A percentile compares a stretch with the other conserved stretches of the same genome.
phyloP scores from a whole-genome alignment of 2,329 filamentous ascomycete species.

The Calonectria pauciramosa region DNA sequence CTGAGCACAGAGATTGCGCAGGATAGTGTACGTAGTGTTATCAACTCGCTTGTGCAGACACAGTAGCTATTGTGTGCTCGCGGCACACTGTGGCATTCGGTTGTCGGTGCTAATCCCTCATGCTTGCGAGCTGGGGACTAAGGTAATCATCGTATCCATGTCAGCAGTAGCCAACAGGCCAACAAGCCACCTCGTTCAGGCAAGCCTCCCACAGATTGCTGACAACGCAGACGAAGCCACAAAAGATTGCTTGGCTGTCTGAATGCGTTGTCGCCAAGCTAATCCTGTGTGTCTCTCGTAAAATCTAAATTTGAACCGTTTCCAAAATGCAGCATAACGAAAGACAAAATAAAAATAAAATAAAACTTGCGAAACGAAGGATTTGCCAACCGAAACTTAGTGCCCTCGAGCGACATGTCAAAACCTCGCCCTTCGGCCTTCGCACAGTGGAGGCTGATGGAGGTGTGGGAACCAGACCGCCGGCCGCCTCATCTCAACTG shows the following conservation, averaged over 20 bases:
- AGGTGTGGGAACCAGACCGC: constrained; percentile 25
- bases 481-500: constrained; percentile 15
- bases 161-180: background rate
- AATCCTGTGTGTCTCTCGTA: background rate
- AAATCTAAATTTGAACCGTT: background rate
- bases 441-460: constrained; percentile 29
- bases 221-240: background rate
- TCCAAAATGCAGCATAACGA: background rate
- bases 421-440: constrained; percentile 7
- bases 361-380: background rate
- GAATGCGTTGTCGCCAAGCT: background rate
- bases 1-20: background rate
- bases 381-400: constrained; percentile 4
- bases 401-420: background rate
- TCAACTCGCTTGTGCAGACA: constrained; percentile 22
- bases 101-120: background rate
- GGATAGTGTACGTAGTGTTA: background rate
- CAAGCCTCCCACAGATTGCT: background rate
- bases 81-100: constrained; percentile 18
- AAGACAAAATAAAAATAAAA: background rate
- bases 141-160: constrained; percentile 8
- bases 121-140: background rate
- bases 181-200: constrained; percentile 1
- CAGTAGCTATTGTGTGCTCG: background rate
- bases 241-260: background rate